These are phyloP conservation scores for Penicillium italicum DNA, from an alignment of 2,329 filamentous ascomycete genomes.

Conservation along the genomic window DNA sequence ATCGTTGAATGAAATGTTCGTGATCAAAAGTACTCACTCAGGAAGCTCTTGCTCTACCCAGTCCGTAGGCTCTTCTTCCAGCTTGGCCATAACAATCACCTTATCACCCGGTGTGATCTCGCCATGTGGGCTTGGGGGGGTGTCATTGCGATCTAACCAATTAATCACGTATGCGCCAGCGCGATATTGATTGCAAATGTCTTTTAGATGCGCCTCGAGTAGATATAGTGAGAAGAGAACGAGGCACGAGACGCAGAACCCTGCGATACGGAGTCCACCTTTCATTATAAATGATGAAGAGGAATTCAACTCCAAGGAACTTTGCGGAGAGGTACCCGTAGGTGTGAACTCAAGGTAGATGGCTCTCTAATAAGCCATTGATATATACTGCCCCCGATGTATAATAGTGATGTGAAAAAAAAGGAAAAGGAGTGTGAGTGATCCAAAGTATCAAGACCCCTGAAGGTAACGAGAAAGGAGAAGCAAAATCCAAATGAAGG, in stretches of 20 bases:
- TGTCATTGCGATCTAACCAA: conserved; percentile 25
- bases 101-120: conserved; percentile 31
- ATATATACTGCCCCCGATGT: neutral
- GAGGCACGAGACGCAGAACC: conserved; percentile 22
- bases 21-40: conserved; percentile 34
- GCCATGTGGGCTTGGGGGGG: conserved; percentile 2
- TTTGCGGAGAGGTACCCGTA: conserved; percentile 5
- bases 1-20: neutral
- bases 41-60: conserved; percentile 48
- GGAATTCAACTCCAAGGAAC: neutral
- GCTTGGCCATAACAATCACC: conserved; percentile 45
- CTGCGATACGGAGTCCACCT: conserved; percentile 27
- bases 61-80: conserved; percentile 42
- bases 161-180: conserved; percentile 36
- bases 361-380: conserved; percentile 13
- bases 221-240: conserved; percentile 30
- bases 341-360: neutral
- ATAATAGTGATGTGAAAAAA: neutral
- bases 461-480: too few species aligned
- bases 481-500: neutral
- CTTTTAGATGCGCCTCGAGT: conserved; percentile 32
- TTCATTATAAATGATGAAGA: conserved; percentile 29
- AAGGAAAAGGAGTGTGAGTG: neutral
- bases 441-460: neutral
- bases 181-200: conserved; percentile 36